phyloP scores from a whole-genome alignment of 768 basidiomycete species.

The Hypholoma fasciculare region DNA sequence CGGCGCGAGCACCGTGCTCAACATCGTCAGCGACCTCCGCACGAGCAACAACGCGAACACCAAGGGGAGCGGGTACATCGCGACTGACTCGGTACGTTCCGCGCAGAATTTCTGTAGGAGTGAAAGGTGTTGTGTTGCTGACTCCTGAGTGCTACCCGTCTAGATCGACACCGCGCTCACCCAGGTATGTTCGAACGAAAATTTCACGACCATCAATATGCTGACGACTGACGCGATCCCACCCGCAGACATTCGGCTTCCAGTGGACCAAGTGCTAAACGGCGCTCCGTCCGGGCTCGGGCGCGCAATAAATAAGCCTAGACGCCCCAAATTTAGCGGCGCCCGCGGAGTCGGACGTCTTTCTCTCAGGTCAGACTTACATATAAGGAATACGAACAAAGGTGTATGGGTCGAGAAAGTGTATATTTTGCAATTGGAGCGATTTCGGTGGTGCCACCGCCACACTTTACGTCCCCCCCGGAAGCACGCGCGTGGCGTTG shows the following conservation, averaged over 20 bases:
- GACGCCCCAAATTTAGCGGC: no score
- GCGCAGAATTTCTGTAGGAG: neutral
- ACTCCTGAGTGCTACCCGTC: neutral
- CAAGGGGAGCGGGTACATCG: conserved; percentile 22
- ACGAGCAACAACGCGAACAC: conserved; percentile 22
- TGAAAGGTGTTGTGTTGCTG: neutral
- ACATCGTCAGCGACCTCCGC: conserved; percentile 22
- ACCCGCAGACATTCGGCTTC: conserved; percentile 20
- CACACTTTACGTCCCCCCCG: no score
- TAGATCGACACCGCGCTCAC: conserved; percentile 9
- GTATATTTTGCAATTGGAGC: no score
- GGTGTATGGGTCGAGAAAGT: no score
- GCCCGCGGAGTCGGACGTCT: no score
- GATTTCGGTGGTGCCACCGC: no score
- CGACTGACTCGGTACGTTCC: conserved; percentile 21
- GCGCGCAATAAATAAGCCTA: no score
- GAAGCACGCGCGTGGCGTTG: no score
- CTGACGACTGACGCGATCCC: neutral
- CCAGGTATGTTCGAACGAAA: neutral
- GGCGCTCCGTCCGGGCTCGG: no score
- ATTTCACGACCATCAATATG: no score
- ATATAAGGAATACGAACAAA: no score
- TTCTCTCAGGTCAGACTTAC: no score
- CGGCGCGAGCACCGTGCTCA: conserved; percentile 22
- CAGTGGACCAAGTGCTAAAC: conserved; percentile 18